Base-by-base conservation (phyloP, 169 alveolate species). In the Besnoitia besnoiti region DNA sequence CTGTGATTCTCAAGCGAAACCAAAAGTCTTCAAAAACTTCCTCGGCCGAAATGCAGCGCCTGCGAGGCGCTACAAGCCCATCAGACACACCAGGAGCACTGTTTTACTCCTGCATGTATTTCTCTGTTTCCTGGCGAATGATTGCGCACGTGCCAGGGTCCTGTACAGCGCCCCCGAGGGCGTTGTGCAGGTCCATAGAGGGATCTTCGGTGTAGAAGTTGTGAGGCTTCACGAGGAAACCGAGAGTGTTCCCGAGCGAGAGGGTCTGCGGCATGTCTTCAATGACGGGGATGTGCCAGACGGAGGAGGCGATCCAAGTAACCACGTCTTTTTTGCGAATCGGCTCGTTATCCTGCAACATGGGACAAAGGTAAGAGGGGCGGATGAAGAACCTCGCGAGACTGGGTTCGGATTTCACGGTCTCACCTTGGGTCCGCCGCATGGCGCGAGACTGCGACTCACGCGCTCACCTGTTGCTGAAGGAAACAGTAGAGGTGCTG, bases 71-170 rank as follows among this genome's bases (percentile, higher is more conserved):
- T 49, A 49, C 59, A 21, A 19, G 1, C 30, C 30, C 67, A 55
- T 19, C 33, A 55, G 67, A 19, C 30, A 55, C n/a, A n/a, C n/a
- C 67, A 10, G 5, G 30, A 73, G 47, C 82, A 42, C 21, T 0
- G 35, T 27, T 77, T 39, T 77, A 77, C 35, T 77, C 87, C 40
- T 37, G 59, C 50, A 77, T n/a, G 89, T 75, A 89, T 40, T 89
- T 91, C 50, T 82, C 92, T n/a, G 59, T 91, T 80, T 94, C 95
- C 79, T 92, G 93, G 37, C 97, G 89, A 35, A 94, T 93, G 77
- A 95, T 73, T 8, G 97, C 97, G 67, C 97, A 95, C 42, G 95
- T 92, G 42, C 97, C 97, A 35, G 97, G 97, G 46, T 95, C 97
- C 67, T 88, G 82, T 44, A 82, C 94, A 44, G 93, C 96, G 7